phyloP scores from a whole-genome alignment of 73 alveolate species.

The Urostyla sp. region DNA sequence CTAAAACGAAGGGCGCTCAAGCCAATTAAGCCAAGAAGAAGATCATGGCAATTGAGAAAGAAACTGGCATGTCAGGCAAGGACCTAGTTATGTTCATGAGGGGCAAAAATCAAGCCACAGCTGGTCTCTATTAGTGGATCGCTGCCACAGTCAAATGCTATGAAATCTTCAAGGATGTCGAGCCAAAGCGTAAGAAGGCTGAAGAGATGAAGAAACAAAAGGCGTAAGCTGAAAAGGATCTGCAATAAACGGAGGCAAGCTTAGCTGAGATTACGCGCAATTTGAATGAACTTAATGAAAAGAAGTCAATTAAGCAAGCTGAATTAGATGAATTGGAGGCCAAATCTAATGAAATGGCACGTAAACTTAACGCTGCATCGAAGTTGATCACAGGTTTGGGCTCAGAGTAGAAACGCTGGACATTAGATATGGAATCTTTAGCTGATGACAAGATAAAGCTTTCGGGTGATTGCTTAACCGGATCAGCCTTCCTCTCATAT shows the following conservation, averaged over 20 bases:
- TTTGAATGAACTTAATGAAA: constrained; percentile 86
- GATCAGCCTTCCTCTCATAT: constrained; percentile 96
- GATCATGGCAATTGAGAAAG: constrained; percentile 43
- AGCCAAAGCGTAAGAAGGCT: constrained; percentile 85
- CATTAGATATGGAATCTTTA: constrained; percentile 86
- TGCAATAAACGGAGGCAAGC: constrained; percentile 80
- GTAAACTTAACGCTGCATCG: constrained; percentile 96
- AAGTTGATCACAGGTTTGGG: constrained; percentile 96
- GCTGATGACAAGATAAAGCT: constrained; percentile 90
- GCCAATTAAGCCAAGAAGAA: constrained; percentile 67
- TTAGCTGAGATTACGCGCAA: constrained; percentile 86
- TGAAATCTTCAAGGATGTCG: constrained; percentile 82
- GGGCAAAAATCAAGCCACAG: constrained; percentile 72
- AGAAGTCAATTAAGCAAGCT: constrained; percentile 84
- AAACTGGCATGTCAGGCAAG: constrained; percentile 47
- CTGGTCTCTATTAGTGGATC: constrained; percentile 85
- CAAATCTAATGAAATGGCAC: constrained; percentile 89
- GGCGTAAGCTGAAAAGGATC: constrained; percentile 88
- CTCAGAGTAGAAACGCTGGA: constrained; percentile 95
- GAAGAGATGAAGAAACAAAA: constrained; percentile 86
- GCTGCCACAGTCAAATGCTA: constrained; percentile 74
- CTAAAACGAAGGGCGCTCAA: constrained; percentile 63
- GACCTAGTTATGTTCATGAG: constrained; percentile 54
- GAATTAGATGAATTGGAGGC: constrained; percentile 88
- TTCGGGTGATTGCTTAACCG: constrained; percentile 98